Base-by-base conservation (phyloP, 441 rosid genomes). In the Pelargonium hybrid region DNA sequence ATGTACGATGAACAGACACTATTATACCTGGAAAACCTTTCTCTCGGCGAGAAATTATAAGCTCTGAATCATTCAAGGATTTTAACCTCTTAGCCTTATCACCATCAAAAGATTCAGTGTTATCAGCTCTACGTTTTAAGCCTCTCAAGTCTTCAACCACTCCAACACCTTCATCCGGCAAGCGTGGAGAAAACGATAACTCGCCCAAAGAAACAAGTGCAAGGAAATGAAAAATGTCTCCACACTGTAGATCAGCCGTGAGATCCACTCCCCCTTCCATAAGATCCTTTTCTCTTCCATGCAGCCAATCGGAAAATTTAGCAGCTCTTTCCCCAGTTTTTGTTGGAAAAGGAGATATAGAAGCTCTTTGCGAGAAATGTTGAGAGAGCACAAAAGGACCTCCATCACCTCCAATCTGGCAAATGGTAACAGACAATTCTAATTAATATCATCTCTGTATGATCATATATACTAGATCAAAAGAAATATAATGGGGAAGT, bases 151-250 rank as follows among this genome's bases (percentile, higher is more conserved):
- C 98, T 70, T 88, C 99, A 66, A 87, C 88, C 81, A 90, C 97
- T 79, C 99, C 99, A 77, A 95, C 88, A 75, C 98, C 98, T 75
- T 89, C 96, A 72, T 83, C 90, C 0, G 98, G 99, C 78, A 95
- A 74, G 73, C 78, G 78, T 21, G 87, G 89, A 75, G 80, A 87
- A 69, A 95, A 67, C 45, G 86, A 84, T 67, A 92, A 79, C 68
- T 90, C 97, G 37, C 97, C 98, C 26, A 89, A 83, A 76, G 87
- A 84, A 79, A 95, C 91, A 52, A 89, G 79, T 54, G 90, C 85
- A 79, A 92, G 85, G 78, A 92, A 81, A 75, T 87, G 88, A 64
- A 92, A 77, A 77, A 90, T 79, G 74, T 92, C 98, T 64, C 98
- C 99, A 73, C 99, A 95, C 52, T 92, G 94, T 84, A 95, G 77